phyloP scores from a whole-genome alignment of 2,329 filamentous ascomycete species.

The Colletotrichum lentis region DNA sequence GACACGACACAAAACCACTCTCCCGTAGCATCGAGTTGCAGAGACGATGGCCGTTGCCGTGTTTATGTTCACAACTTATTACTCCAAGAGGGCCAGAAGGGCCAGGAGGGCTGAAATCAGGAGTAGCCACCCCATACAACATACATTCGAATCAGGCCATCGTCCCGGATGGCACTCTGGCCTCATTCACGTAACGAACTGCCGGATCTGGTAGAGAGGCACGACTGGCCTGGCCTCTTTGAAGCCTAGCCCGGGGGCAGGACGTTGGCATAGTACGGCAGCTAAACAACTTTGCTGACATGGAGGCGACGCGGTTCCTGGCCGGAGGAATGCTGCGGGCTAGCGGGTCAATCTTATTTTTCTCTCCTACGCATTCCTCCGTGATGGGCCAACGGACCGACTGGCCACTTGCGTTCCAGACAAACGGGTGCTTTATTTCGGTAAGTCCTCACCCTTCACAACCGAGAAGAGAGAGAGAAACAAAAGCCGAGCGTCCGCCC shows the following conservation, averaged over 20 bases:
- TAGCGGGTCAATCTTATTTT: background rate
- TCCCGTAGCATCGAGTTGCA: too few species aligned
- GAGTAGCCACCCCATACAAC: slow-evolving; percentile 8
- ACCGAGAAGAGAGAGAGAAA: background rate
- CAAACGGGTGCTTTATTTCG: background rate
- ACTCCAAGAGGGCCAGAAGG: too few species aligned
- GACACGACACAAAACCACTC: too few species aligned
- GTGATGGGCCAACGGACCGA: background rate
- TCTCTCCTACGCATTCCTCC: background rate
- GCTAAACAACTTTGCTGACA: background rate
- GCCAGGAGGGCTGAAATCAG: slow-evolving; percentile 1
- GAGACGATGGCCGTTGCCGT: background rate
- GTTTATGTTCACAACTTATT: background rate
- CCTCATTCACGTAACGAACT: background rate
- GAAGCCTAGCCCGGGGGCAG: too few species aligned
- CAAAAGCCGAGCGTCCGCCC: background rate
- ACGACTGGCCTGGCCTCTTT: background rate
- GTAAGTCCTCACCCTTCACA: too few species aligned
- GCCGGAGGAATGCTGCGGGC: background rate
- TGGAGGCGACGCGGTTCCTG: too few species aligned
- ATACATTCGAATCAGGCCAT: slow-evolving; percentile 14
- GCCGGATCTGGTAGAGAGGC: background rate
- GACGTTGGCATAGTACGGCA: background rate
- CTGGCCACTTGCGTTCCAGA: background rate
- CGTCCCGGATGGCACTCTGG: slow-evolving; percentile 15